Base-by-base conservation (phyloP, 371 early-diverging fungal genomes). In the Smittium mucronatum region DNA sequence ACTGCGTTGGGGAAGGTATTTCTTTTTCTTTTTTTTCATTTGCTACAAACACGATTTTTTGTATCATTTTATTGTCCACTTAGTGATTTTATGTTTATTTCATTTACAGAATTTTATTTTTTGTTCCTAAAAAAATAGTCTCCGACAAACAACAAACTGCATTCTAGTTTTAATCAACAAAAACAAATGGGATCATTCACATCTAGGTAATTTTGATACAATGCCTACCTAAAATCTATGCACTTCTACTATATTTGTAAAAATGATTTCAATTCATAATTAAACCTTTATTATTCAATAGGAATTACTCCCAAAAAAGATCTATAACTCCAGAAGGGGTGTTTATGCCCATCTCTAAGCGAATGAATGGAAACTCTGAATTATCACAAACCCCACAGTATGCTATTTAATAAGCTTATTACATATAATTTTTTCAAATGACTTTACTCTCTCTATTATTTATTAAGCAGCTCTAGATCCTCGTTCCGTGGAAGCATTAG, bases 401-500 rank as follows among this genome's bases (percentile, higher is more conserved):
- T 29, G 8, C n/a, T 63, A 8, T n/a, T 32, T 63, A 15, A 47
- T 47, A 8, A 47, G 8, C 47, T 47, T 47, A 15, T 47, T 47
- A 47, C 25, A 15, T 47, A 47, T 32, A 11, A n/a, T 15, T n/a
- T 63, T 63, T 63, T 16, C 11, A 63, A 29, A 63, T 32, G 28
- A n/a, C n/a, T n/a, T n/a, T n/a, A n/a, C n/a, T n/a, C n/a, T n/a
- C n/a, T n/a, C n/a, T n/a, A n/a, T 15, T 16, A 47, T 47, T 47
- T 47, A 15, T 47, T 15, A 47, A 16, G 17, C 28, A 63, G 63
- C 11, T 63, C 63, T 16, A 5, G 63, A 63, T 29, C 26, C 8
- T 63, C 63, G 63, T 16, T 63, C 16, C 63, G 28, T 32, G 63
- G 63, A 63, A 63, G 63, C 63, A 63, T 63, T 63, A 63, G 28